Conservation (phyloP, 2,329 filamentous ascomycete genomes). For the Apiospora aurea region DNA sequence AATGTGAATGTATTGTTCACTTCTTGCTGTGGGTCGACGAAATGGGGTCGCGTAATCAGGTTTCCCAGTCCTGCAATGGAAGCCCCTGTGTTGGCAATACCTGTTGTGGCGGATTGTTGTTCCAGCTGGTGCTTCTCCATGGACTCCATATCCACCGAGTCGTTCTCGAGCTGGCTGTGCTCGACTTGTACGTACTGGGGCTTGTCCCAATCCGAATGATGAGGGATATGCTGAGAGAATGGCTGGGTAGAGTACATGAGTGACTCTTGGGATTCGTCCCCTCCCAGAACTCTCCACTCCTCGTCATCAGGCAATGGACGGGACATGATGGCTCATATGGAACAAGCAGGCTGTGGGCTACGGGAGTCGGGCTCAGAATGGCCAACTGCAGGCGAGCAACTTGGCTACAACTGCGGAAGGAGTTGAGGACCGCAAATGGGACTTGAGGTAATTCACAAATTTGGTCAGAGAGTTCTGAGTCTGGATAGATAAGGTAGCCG, state of each 20-base stretch:
- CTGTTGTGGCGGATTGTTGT: not conserved
- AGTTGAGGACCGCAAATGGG: too few relatives aligned
- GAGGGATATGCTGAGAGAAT: not conserved
- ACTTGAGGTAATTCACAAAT: not conserved
- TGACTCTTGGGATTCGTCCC: not conserved
- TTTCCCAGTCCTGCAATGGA: not conserved
- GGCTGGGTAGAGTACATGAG: not conserved
- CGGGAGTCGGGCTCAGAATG: not conserved
- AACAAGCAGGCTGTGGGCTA: not conserved
- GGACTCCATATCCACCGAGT: not conserved
- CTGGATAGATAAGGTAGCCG: not conserved
- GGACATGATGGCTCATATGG: not conserved
- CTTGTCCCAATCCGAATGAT: not conserved
- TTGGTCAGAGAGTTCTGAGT: not conserved
- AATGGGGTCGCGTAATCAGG: not conserved
- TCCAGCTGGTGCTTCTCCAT: not conserved
- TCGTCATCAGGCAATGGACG: not conserved
- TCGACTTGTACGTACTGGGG: not conserved
- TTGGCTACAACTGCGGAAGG: not conserved
- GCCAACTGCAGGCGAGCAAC: not conserved
- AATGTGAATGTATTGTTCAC: not conserved
- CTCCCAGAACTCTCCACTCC: not conserved
- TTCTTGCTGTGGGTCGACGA: slow-evolving; percentile 1
- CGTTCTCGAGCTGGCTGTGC: not conserved
- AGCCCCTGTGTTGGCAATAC: not conserved